Percentiles rank a stretch among this genome's conserved stretches.
phyloP scores from a whole-genome alignment of 495 filamentous ascomycete genomes.

The Pseudomonodictys pantanalensis region DNA sequence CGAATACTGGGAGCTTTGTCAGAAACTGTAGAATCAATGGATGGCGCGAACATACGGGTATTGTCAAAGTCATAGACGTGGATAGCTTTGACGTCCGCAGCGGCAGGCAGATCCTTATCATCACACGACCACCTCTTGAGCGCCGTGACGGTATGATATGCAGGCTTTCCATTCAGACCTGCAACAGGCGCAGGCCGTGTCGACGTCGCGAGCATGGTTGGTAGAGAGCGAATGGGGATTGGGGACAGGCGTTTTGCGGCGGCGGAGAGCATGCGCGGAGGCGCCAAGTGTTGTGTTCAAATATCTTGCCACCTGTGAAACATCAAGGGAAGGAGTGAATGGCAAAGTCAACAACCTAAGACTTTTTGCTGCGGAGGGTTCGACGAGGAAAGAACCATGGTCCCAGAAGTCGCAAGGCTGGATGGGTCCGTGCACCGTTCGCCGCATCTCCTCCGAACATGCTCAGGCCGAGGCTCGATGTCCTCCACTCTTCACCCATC shows the following conservation, averaged over 20 bases:
- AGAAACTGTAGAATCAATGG: neutral
- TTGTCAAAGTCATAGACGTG: slow-evolving; percentile 99
- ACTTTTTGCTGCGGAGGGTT: too few species aligned
- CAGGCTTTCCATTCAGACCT: neutral
- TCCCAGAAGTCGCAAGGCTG: too few species aligned
- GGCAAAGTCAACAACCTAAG: neutral
- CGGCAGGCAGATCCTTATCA: slow-evolving; percentile 66
- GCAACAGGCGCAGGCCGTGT: slow-evolving; percentile 6
- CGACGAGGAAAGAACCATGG: too few species aligned
- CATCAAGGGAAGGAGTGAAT: neutral
- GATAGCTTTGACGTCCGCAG: slow-evolving; percentile 68
- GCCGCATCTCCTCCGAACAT: too few species aligned
- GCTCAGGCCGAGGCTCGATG: neutral
- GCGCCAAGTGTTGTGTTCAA: neutral
- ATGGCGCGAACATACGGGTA: slow-evolving; percentile 60
- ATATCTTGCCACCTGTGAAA: too few species aligned
- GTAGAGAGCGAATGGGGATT: neutral
- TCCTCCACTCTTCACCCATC: neutral
- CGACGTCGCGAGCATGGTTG: slow-evolving; percentile 14
- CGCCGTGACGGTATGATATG: slow-evolving; percentile 62
- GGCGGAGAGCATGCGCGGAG: slow-evolving; percentile 4
- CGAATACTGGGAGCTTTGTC: slow-evolving; percentile 63
- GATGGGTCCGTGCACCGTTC: too few species aligned
- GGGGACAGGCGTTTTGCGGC: slow-evolving; percentile 1
- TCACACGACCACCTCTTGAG: slow-evolving; percentile 78